Evolutionary conservation across 352 stramenopile genomes (phyloP).

Genomic region (Globisporangium paroecandrum): DNA sequence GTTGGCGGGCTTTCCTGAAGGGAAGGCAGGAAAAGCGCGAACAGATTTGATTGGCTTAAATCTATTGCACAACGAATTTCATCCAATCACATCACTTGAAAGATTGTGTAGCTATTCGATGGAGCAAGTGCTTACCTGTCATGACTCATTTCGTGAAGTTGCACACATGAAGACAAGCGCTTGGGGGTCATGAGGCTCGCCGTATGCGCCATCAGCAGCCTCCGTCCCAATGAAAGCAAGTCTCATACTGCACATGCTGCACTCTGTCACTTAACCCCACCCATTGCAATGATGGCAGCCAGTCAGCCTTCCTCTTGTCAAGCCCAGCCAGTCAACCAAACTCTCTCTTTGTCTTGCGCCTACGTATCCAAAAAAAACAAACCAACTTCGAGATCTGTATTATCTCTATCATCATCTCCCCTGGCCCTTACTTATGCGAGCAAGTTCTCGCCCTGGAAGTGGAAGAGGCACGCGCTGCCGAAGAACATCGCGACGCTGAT

Average conservation of each 20-base stretch:
- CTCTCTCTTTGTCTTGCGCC: background rate
- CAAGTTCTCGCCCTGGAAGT: conserved; percentile 83
- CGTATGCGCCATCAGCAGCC: background rate
- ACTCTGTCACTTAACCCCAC: background rate
- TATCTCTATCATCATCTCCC: background rate
- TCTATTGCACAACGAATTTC: background rate
- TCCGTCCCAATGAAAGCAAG: background rate
- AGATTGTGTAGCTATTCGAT: background rate
- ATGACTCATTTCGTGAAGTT: background rate
- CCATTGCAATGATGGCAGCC: background rate
- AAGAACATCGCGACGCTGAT: conserved; percentile 76
- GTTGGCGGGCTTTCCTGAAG: conserved; percentile 10
- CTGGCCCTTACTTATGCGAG: conserved; percentile 38
- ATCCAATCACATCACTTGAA: background rate
- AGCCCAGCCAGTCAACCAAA: background rate
- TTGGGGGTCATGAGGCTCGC: background rate
- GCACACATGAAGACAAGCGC: background rate
- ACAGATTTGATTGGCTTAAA: conserved; percentile 12
- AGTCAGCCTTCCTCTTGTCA: background rate
- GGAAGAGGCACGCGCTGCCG: conserved; percentile 69
- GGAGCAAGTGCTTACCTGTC: background rate
- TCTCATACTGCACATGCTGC: background rate
- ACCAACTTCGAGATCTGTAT: conserved; percentile 1
- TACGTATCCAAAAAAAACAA: background rate
- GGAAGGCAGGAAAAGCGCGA: conserved; percentile 1